Base-by-base conservation (phyloP, 768 basidiomycete genomes). In the Hygrocybe coccinea region DNA sequence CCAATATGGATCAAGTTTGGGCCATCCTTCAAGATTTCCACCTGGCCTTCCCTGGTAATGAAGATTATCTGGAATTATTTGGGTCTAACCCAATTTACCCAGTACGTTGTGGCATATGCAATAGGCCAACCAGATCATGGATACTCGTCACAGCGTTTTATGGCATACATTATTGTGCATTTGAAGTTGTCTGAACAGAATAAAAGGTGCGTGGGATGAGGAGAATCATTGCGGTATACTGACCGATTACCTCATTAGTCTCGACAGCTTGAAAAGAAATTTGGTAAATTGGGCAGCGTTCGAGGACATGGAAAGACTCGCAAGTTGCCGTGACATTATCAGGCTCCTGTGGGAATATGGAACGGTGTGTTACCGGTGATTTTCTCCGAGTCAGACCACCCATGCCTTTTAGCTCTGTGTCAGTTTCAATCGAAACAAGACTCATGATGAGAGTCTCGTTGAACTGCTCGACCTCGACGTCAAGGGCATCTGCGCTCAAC, bases 401-500 rank as follows among this genome's bases (percentile, higher is more conserved):
- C n/a, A 7, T 11, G 39, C 12, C 21, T 24, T n/a, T 46, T 19
- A 46, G 44, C 11, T 22, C 11, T 46, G n/a, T 17, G 17, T 46
- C 21, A 2, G 17, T 19, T 12, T 19, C 44, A 22, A 46, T 12
- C 44, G 22, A 3, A 22, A 12, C 14, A 17, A 46, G 44, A 46
- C 38, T 39, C 19, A 19, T 12, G 38, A 19, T 12, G 38, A 39
- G 19, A 39, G 11, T 22, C n/a, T 46, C 5, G 5, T 46, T 22
- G 44, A 51, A 38, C 9, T 51, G 9, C 34, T 51, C 35, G 34
- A 38, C 12, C 36, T 51, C 10, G 52, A 53, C 24, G 33, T 53
- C 7, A 53, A 39, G 24, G 24, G 38, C 29, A 22, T 53, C 21
- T 38, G 38, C 24, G 38, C 52, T 9, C 37, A 39, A 44, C 11